Percentiles rank a stretch among this genome's conserved stretches.
Conservation (phyloP, 2,329 filamentous ascomycete species). For the Aspergillus tanneri region DNA sequence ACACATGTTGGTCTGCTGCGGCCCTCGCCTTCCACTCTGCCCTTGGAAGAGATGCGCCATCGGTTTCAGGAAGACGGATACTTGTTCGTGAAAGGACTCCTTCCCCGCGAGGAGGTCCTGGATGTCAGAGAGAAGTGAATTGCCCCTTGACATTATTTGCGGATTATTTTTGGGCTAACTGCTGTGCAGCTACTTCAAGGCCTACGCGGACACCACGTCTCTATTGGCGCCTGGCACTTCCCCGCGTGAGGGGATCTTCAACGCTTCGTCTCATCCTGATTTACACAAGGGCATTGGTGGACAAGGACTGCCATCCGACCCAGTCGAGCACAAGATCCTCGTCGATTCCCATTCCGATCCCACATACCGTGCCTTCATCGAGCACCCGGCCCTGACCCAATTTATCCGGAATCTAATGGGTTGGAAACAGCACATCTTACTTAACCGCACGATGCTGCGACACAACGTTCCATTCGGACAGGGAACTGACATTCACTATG, state of each 20-base stretch:
- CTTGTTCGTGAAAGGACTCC: conserved; percentile 43
- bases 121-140: conserved; percentile 36
- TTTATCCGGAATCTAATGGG: conserved; percentile 40
- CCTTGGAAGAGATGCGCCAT: conserved; percentile 40
- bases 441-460: conserved; percentile 38
- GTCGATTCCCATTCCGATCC: conserved; percentile 34
- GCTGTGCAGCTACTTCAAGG: conserved; percentile 38
- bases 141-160: neutral
- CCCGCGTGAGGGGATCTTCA: conserved; percentile 45
- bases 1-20: conserved; percentile 10
- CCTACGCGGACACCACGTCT: conserved; percentile 39
- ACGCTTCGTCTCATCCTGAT: conserved; percentile 34
- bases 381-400: conserved; percentile 34
- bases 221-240: conserved; percentile 41
- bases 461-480: conserved; percentile 41
- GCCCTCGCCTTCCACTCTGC: conserved; percentile 18
- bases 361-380: conserved; percentile 35
- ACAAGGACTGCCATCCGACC: conserved; percentile 29
- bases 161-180: neutral
- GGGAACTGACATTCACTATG: conserved; percentile 45
- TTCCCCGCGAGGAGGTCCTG: conserved; percentile 46
- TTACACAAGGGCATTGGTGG: conserved; percentile 38
- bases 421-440: conserved; percentile 38
- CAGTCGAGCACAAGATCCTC: conserved; percentile 27
- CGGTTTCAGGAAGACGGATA: conserved; percentile 44